Base-by-base conservation (phyloP, 306 rosid species). In the Vachellia pachyceras region DNA sequence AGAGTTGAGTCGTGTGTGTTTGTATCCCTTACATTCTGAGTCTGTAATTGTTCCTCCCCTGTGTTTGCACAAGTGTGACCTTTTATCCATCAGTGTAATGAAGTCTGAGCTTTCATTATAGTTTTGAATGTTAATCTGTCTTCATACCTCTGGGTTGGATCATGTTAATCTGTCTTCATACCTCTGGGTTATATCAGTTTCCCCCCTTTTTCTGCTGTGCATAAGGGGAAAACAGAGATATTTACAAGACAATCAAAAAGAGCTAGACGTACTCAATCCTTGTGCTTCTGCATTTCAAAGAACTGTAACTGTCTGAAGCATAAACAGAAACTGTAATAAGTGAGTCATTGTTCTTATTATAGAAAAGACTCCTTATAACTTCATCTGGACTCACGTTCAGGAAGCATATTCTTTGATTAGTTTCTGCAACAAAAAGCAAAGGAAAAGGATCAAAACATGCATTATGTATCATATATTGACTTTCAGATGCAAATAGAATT, bases 261-360 rank as follows among this genome's bases (percentile, higher is more conserved):
- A 79, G 37, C 14, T 35, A 76, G 20, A 89, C 97, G 9, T 84
- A 96, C 99, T 96, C 98, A 70, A 96, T 94, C 87, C 99, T 89
- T 15, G 99, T 96, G 84, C 98, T 93, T 88, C 99, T 87, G 89
- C 99, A 96, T 85, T 94, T 96, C 91, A 96, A 85, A 75, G 99
- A 96, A 84, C 99, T 96, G 91, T 93, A 96, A 82, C 93, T 90
- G 88, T 96, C 99, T 10, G 98, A 96, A 50, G 98, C 98, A 91
- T 96, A 96, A 70, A 96, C 99, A 40, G 99, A 96, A 82, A 94
- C 99, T 49, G 99, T 96, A 91, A 96, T 94, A 79, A 96, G 99
- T 5, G 99, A 96, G 83, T 96, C 98, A 73, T 96, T 96, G 84
- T 96, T 93, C 84, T 94, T 96, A 82, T 96, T 96, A 78, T 96